Evolutionary conservation across 805 yeast genomes (phyloP).

Genomic region (Myxozyma sirexii): DNA sequence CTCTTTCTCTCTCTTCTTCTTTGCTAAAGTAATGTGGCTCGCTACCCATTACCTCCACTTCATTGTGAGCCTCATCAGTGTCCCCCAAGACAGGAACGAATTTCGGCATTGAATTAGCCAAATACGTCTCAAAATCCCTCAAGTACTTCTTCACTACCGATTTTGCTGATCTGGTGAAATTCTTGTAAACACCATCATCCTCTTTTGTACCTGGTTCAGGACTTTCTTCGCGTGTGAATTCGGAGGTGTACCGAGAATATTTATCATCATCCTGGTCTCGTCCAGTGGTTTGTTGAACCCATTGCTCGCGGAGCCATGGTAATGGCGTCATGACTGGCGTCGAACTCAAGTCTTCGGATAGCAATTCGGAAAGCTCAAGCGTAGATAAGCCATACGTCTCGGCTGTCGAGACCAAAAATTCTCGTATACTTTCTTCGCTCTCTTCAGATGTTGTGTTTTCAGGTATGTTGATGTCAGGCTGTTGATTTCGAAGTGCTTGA

Average conservation of each 20-base stretch:
- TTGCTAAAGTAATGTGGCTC: not conserved
- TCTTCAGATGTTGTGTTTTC: too few species aligned
- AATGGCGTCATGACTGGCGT: too few species aligned
- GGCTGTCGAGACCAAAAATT: too few species aligned
- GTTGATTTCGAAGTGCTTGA: too few species aligned
- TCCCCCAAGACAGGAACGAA: constrained; percentile 3
- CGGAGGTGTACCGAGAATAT: not conserved
- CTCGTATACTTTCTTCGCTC: too few species aligned
- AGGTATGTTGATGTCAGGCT: too few species aligned
- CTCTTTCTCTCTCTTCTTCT: not conserved
- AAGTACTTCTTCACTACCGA: constrained; percentile 1
- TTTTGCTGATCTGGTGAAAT: constrained; percentile 1
- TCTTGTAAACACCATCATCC: not conserved
- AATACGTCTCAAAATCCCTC: constrained; percentile 1
- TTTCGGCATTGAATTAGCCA: constrained; percentile 16
- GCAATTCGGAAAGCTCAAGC: too few species aligned
- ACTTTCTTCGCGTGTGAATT: not conserved
- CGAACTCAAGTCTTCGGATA: too few species aligned
- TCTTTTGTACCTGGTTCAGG: not conserved
- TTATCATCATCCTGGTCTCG: too few species aligned
- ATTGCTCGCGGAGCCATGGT: too few species aligned
- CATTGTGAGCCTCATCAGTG: not conserved
- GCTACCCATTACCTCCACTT: not conserved
- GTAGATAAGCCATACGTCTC: too few species aligned
- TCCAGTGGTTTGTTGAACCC: too few species aligned